Evolutionary conservation across 352 stramenopile species (phyloP).

Genomic region (Pythium chondricola): DNA sequence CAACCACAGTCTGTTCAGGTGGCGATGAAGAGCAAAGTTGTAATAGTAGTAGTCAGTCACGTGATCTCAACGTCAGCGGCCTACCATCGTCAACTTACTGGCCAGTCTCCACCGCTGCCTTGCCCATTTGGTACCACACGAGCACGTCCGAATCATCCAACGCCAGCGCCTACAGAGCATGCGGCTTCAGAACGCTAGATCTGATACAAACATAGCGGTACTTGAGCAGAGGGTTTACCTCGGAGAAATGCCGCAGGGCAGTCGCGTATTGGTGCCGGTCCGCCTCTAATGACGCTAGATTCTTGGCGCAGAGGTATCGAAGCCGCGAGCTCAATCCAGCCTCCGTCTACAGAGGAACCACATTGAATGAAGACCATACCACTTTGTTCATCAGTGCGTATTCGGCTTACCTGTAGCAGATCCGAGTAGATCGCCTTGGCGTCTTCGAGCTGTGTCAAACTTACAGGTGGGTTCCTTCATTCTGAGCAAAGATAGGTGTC

Average conservation of each 20-base stretch:
- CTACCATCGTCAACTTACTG: slow-evolving; percentile 21
- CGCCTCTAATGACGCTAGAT: slow-evolving; percentile 48
- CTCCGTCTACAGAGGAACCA: slow-evolving; percentile 4
- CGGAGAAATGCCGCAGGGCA: slow-evolving; percentile 41
- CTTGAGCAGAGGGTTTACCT: too few relatives aligned
- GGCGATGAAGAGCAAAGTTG: background rate
- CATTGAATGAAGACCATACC: too few relatives aligned
- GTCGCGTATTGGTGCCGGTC: slow-evolving; percentile 33
- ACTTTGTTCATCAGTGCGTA: too few relatives aligned
- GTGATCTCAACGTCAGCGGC: too few relatives aligned
- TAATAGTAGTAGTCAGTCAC: background rate
- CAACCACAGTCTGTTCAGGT: slow-evolving; percentile 58
- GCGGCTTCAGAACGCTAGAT: too few relatives aligned
- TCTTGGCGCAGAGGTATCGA: slow-evolving; percentile 69
- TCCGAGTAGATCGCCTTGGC: slow-evolving; percentile 35
- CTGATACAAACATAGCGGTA: too few relatives aligned
- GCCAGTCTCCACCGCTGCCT: slow-evolving; percentile 47
- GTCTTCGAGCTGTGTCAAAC: slow-evolving; percentile 12
- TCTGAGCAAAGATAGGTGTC: background rate
- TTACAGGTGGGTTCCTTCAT: background rate
- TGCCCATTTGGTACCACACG: slow-evolving; percentile 69
- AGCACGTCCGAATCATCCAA: slow-evolving; percentile 68
- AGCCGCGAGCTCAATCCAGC: slow-evolving; percentile 33
- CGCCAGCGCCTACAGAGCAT: slow-evolving; percentile 39
- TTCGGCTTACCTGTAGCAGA: slow-evolving; percentile 9